A percentile compares a stretch with the other conserved stretches of the same genome.
Conservation (phyloP, 129 eudicot species). For the Ambrosia artemisiifolia region DNA sequence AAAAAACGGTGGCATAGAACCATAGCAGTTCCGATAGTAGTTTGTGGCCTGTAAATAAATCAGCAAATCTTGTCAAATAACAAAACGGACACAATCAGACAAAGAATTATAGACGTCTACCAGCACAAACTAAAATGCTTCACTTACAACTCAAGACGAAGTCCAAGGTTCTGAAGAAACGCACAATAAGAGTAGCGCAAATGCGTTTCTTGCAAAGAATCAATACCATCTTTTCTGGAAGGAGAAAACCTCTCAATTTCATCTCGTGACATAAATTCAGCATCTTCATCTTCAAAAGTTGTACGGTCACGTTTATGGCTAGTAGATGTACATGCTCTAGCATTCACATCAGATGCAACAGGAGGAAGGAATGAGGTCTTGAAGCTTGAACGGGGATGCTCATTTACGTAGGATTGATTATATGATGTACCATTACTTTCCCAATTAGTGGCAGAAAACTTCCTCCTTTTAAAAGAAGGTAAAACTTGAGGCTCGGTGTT, state of each 20-base stretch:
- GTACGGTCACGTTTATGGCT: constrained; percentile 73
- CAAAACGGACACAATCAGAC: background rate
- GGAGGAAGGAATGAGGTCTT: constrained; percentile 1
- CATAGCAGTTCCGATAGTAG: constrained; percentile 93
- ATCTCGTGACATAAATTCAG: constrained; percentile 72
- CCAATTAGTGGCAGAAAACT: constrained; percentile 51
- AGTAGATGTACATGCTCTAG: constrained; percentile 20
- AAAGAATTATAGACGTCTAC: background rate
- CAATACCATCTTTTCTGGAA: constrained; percentile 96
- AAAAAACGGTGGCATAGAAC: constrained; percentile 94
- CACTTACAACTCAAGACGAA: constrained; percentile 80
- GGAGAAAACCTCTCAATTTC: constrained; percentile 92
- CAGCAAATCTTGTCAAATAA: background rate
- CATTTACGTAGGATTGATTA: constrained; percentile 29
- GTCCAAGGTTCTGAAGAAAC: constrained; percentile 84
- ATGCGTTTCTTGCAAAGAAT: constrained; percentile 67
- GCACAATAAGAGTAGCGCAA: constrained; percentile 90
- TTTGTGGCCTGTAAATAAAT: constrained; percentile 70
- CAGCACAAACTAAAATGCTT: background rate
- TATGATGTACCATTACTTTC: constrained; percentile 46
- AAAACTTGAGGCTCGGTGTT: constrained; percentile 37
- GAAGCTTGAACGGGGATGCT: constrained; percentile 24
- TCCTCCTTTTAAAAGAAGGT: constrained; percentile 65
- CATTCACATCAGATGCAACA: too few species aligned
- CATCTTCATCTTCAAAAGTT: constrained; percentile 57